Percentiles rank a stretch among this genome's conserved stretches.
phyloP scores from a whole-genome alignment of 352 stramenopile species.

The Globisporangium uncinulatum region DNA sequence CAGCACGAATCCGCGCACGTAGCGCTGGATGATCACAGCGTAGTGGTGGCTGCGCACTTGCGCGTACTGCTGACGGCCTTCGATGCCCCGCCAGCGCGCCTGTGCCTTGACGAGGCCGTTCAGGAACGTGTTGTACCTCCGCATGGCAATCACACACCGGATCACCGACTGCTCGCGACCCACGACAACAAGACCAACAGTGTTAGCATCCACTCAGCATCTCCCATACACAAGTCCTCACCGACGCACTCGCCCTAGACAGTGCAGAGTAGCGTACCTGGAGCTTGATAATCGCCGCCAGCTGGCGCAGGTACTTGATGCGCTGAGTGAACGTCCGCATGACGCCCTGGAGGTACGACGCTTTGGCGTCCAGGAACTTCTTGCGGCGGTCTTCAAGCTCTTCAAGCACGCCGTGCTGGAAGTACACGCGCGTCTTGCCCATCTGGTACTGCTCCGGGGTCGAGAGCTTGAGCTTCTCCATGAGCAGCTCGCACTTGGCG shows the following conservation, averaged over 20 bases:
- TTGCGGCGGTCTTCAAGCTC: conserved; percentile 81
- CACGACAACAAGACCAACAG: neutral
- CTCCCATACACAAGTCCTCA: neutral
- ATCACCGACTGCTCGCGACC: conserved; percentile 44
- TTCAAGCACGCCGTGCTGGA: conserved; percentile 79
- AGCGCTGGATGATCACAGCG: conserved; percentile 79
- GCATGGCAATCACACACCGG: conserved; percentile 78
- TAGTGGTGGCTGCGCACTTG: conserved; percentile 81
- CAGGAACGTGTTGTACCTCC: conserved; percentile 79
- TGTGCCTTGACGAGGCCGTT: conserved; percentile 56
- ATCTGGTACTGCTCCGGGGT: conserved; percentile 82
- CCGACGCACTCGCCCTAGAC: neutral
- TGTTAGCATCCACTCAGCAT: too few species aligned
- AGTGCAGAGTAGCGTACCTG: conserved; percentile 21
- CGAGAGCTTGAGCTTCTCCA: conserved; percentile 73
- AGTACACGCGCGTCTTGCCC: conserved; percentile 86
- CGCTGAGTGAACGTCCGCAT: conserved; percentile 74
- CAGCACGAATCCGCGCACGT: conserved; percentile 66
- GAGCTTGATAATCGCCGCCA: conserved; percentile 77
- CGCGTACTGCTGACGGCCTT: conserved; percentile 53
- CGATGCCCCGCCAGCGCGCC: conserved; percentile 65
- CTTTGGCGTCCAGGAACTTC: conserved; percentile 81
- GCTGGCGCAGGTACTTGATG: conserved; percentile 71
- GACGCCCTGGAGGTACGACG: conserved; percentile 66
- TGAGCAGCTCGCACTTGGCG: conserved; percentile 71